Conservation (phyloP, 2,329 filamentous ascomycete genomes). For the Fusarium penzigii region DNA sequence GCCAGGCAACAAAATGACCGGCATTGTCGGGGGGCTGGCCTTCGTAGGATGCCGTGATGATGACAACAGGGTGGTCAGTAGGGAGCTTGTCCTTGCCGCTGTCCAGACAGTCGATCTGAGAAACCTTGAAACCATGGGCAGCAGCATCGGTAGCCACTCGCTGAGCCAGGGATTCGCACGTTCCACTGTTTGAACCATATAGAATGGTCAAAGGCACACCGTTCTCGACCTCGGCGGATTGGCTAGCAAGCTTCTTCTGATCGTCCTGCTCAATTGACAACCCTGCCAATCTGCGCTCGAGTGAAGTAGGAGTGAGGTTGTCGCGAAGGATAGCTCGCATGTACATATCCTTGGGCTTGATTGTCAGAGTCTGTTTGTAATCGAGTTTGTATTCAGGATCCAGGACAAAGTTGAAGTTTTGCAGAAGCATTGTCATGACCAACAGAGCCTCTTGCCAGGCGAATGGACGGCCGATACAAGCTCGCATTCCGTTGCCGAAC, state of each 20-base stretch:
- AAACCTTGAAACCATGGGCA: constrained; percentile 58
- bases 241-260: background rate
- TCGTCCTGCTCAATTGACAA: constrained; percentile 18
- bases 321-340: constrained; percentile 59
- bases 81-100: constrained; percentile 60
- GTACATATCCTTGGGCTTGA: constrained; percentile 63
- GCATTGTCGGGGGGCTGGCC: constrained; percentile 74
- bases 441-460: constrained; percentile 72
- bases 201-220: constrained; percentile 58
- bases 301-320: constrained; percentile 42
- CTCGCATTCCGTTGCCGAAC: constrained; percentile 70
- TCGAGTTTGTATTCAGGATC: constrained; percentile 60
- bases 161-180: constrained; percentile 69
- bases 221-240: constrained; percentile 8
- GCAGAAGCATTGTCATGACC: constrained; percentile 62
- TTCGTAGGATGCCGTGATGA: constrained; percentile 72
- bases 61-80: constrained; percentile 59
- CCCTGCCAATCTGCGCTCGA: constrained; percentile 46
- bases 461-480: constrained; percentile 71
- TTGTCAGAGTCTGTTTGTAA: constrained; percentile 56
- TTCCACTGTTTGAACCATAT: constrained; percentile 73
- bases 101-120: constrained; percentile 57
- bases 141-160: constrained; percentile 59
- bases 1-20: constrained; percentile 65
- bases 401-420: constrained; percentile 68